phyloP scores from a whole-genome alignment of 2,329 filamentous ascomycete species.

The Paracorniculantispora psalliotae region DNA sequence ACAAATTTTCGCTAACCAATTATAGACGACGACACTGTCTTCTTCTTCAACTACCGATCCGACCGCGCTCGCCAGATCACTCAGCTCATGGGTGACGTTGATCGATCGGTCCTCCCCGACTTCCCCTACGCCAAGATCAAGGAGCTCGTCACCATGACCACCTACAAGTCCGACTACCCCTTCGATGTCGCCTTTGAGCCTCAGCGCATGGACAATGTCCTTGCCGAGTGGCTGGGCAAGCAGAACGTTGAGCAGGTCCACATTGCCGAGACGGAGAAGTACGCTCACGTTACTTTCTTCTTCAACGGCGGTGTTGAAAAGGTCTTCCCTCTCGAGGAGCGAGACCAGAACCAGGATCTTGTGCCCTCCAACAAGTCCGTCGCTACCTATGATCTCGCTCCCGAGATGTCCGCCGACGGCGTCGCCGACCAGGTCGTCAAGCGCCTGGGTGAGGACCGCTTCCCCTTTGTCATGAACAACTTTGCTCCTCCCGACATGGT shows the following conservation, averaged over 20 bases:
- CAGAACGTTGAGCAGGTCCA: conserved; percentile 90
- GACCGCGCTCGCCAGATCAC: conserved; percentile 96
- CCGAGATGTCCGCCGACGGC: conserved; percentile 89
- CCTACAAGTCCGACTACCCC: conserved; percentile 92
- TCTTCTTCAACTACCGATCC: conserved; percentile 99
- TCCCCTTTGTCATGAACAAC: conserved; percentile 99
- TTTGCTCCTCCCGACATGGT: conserved; percentile 99
- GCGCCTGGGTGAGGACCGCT: conserved; percentile 77
- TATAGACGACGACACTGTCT: conserved; percentile 82
- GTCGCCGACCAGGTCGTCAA: conserved; percentile 89
- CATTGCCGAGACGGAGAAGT: conserved; percentile 98
- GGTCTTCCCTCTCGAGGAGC: conserved; percentile 84
- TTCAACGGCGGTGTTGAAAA: conserved; percentile 99
- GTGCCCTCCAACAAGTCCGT: conserved; percentile 88
- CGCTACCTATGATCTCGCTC: conserved; percentile 88
- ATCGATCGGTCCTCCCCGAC: conserved; percentile 84
- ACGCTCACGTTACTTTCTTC: conserved; percentile 99
- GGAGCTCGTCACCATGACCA: conserved; percentile 88
- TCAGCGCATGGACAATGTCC: conserved; percentile 95
- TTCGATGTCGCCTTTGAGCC: conserved; percentile 91
- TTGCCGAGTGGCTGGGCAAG: conserved; percentile 92
- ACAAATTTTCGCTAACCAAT: not conserved
- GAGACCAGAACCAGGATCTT: conserved; percentile 72
- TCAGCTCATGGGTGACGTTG: conserved; percentile 85
- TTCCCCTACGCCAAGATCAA: conserved; percentile 91